A percentile compares a stretch with the other conserved stretches of the same genome.
Evolutionary conservation across 371 early-diverging fungal species (phyloP).

Genomic region (Batkoa obscura): DNA sequence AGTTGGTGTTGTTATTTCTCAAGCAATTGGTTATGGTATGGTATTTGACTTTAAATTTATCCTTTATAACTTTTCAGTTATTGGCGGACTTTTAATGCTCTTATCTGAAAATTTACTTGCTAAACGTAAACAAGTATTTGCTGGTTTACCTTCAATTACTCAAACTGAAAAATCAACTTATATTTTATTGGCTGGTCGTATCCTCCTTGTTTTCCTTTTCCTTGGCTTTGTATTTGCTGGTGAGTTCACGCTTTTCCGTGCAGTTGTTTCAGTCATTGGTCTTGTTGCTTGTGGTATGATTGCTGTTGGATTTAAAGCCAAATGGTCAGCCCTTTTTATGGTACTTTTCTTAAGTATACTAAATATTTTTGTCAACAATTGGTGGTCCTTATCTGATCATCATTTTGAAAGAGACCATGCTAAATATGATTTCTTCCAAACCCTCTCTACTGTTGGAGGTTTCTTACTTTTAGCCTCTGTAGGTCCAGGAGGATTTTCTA

Average conservation of each 20-base stretch:
- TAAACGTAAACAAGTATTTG: slow-evolving; percentile 55
- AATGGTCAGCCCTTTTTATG: slow-evolving; percentile 81
- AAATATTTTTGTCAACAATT: slow-evolving; percentile 87
- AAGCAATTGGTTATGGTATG: slow-evolving; percentile 83
- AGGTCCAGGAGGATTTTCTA: slow-evolving; percentile 79
- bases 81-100: slow-evolving; percentile 87
- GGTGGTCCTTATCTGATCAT: slow-evolving; percentile 77
- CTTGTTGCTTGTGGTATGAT: slow-evolving; percentile 84
- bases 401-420: slow-evolving; percentile 73
- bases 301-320: slow-evolving; percentile 91
- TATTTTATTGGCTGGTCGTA: slow-evolving; percentile 74
- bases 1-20: slow-evolving; percentile 56
- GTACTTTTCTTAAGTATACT: slow-evolving; percentile 69
- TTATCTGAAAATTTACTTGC: slow-evolving; percentile 44
- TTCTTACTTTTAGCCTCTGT: slow-evolving; percentile 76
- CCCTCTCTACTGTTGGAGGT: slow-evolving; percentile 85
- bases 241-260: slow-evolving; percentile 46
- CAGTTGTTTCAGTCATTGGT: slow-evolving; percentile 49
- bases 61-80: slow-evolving; percentile 76
- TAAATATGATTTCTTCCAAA: slow-evolving; percentile 97
- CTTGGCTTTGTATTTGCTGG: slow-evolving; percentile 74
- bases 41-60: slow-evolving; percentile 77
- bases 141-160: slow-evolving; percentile 65
- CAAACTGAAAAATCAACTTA: slow-evolving; percentile 69
- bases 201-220: slow-evolving; percentile 81